Evolutionary conservation across 306 rosid genomes (phyloP), one percentile per base, ranked within the genome.

Genomic region (Vigna trinervia): DNA sequence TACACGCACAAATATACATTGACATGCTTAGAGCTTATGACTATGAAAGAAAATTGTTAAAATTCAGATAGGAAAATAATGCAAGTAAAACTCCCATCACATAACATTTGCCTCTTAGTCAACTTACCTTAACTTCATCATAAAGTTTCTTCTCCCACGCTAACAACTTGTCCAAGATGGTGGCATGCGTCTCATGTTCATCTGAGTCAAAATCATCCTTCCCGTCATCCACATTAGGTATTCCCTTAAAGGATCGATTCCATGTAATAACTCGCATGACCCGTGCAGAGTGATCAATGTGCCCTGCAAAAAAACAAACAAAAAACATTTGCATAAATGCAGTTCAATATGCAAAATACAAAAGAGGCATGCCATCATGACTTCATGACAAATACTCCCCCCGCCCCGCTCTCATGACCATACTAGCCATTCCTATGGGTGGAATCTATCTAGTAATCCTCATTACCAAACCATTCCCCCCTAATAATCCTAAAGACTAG

Each of bases 131-230:
- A 19, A 96, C 96, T 89, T 96, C 99, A 57, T 96, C 97, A 53
- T 89, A 96, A 30, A 96, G 92, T 79, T 96, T 96, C 82, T 96
- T 96, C 82, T 96, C 99, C 99, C 98, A 96, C 0, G 99, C 98
- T 13, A 96, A 88, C 90, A 92, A 74, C 84, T 96, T 96, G 84
- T 96, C 99, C 92, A 96, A 82, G 47, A 95, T 81, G 10, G 97
- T 85, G 61, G 97, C 99, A 71, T 95, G 99, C 47, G 99, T 95
- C 87, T 95, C 99, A 0, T 88, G 82, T 79, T 89, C 98, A 26
- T 89, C 97, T 5, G 87, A 23, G 59, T 92, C 97, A 67, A 83
- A 84, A 51, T 90, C 97, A 88, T 95, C 97, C 70, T 89, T 89
- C 75, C 84, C 89, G 46, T 87, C 87, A 72, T 89, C 91, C 43